These are phyloP conservation scores for Colletotrichum sp. DNA, from an alignment of 2,329 filamentous ascomycete species.

Conservation along the genomic window DNA sequence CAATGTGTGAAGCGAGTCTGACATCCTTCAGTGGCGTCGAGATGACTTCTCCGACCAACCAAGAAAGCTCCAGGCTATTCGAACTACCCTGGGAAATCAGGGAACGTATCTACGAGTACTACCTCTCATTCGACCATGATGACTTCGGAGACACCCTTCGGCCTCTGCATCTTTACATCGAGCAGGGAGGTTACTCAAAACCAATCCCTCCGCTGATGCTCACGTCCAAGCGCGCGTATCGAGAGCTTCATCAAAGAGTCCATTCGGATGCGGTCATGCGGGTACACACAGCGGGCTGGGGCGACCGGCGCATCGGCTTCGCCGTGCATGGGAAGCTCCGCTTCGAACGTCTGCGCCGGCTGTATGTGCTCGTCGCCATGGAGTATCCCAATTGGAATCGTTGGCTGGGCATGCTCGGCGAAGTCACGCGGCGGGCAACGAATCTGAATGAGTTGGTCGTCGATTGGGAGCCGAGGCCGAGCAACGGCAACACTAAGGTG, in stretches of 20 bases:
- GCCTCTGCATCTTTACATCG: constrained; percentile 14
- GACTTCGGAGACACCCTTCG: constrained; percentile 13
- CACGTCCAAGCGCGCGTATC: constrained; percentile 33
- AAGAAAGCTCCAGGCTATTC: neutral
- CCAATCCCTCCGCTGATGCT: constrained; percentile 26
- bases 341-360: constrained; percentile 27
- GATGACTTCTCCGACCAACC: neutral
- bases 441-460: constrained; percentile 27
- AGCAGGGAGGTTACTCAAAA: constrained; percentile 3
- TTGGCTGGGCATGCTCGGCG: constrained; percentile 31
- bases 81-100: constrained; percentile 6
- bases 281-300: constrained; percentile 26
- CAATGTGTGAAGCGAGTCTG: neutral
- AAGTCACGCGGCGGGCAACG: constrained; percentile 20
- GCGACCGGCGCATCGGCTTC: constrained; percentile 29
- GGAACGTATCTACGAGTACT: constrained; percentile 13
- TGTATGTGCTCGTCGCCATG: constrained; percentile 28
- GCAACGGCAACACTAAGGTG: neutral
- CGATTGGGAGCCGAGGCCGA: constrained; percentile 32
- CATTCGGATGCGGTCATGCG: constrained; percentile 28
- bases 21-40: neutral
- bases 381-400: constrained; percentile 35
- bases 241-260: constrained; percentile 27
- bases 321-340: constrained; percentile 31
- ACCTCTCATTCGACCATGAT: constrained; percentile 6